Evolutionary conservation across 352 stramenopile genomes (phyloP), one percentile per base, ranked within the genome.

Genomic region (Thalassiosira hispida): DNA sequence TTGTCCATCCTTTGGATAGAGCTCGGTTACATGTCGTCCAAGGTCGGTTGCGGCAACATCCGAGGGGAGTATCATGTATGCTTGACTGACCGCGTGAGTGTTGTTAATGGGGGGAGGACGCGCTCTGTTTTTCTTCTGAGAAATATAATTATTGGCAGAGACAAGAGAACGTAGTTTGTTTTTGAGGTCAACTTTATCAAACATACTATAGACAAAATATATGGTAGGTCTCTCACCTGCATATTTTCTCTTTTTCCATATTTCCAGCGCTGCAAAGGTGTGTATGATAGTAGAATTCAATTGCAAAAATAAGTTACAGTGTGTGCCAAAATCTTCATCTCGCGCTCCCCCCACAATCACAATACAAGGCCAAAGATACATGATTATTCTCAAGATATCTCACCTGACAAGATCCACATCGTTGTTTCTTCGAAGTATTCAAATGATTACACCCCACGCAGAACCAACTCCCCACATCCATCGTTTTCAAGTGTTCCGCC

Each of bases 321-420:
- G 5, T 12, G 9, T 18, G n/a, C 40, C 6, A 49, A 16, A 42
- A 42, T 42, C 5, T 42, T 12, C 12, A 12, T 12, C 35, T 12
- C 35, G 12, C 35, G 5, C 35, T 42, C 35, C 5, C 5, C 12
- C 35, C 12, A 42, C 12, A 42, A 42, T 42, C 5, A 12, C 35
- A 42, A 42, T 42, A 42, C 12, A 5, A 42, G n/a, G 12, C 12
- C 5, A 42, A 12, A 42, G 35, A 42, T 12, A 42, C 12, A 42
- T 42, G 31, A 38, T 38, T 3, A 8, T 38, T 38, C 8, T 9
- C 31, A 9, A 16, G 6, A 49, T n/a, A 49, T 49, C 40, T 49
- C 40, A 49, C 40, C 33, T 72, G 63, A 40, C 63, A 72, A 31
- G 46, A 40, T 9, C 63, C 49, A 52, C 63, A 72, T 14, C 63